Percentiles rank a stretch among this genome's conserved stretches.
Conservation (phyloP, 2,329 filamentous ascomycete species). For the Neobulgaria alba region DNA sequence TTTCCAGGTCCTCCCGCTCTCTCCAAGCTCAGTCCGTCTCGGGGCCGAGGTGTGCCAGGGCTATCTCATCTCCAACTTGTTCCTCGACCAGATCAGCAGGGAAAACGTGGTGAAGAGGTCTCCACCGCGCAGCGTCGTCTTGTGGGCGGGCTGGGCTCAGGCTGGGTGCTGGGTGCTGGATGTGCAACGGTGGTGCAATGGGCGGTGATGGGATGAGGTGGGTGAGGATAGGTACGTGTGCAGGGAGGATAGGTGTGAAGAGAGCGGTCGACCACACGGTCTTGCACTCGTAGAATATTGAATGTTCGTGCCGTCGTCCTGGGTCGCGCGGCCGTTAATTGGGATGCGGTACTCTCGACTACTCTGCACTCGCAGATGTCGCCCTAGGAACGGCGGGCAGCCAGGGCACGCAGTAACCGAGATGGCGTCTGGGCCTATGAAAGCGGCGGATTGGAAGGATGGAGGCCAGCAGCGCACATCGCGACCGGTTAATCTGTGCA, state of each 20-base stretch:
- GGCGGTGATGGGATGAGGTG: background rate
- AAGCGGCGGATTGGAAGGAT: background rate
- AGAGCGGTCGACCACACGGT: too few species aligned
- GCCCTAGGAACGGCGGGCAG: background rate
- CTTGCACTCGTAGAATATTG: background rate
- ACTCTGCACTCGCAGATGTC: background rate
- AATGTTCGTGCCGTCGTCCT: background rate
- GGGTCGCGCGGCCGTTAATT: background rate
- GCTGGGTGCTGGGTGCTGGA: too few species aligned
- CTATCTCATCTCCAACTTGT: conserved; percentile 26
- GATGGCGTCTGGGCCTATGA: background rate
- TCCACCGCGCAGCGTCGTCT: background rate
- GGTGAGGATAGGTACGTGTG: background rate
- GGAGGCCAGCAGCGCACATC: background rate
- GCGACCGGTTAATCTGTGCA: background rate
- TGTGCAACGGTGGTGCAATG: background rate
- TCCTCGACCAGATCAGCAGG: conserved; percentile 5
- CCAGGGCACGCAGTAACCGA: background rate
- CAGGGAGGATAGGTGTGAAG: background rate
- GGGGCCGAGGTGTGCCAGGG: conserved; percentile 24
- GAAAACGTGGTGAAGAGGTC: conserved; percentile 6
- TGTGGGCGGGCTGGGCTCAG: background rate
- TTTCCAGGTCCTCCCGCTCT: conserved; percentile 13
- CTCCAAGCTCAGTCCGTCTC: conserved; percentile 23
- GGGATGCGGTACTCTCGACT: background rate